Evolutionary conservation across 2,329 filamentous ascomycete species (phyloP).

Genomic region (Dothideomycetes sp.): DNA sequence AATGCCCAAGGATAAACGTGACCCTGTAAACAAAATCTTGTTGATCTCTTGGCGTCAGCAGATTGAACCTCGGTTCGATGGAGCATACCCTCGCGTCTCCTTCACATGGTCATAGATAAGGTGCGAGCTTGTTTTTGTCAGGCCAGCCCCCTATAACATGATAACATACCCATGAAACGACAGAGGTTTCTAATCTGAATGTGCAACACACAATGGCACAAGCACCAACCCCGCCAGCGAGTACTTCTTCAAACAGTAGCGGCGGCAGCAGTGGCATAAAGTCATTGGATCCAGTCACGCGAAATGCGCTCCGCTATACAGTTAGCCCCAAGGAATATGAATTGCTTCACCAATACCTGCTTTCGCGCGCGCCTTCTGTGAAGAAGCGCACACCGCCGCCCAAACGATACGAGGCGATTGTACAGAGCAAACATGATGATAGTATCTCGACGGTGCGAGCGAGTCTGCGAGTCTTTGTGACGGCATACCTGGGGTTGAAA

Average conservation of each 20-base stretch:
- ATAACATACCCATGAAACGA: background rate
- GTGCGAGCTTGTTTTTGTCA: constrained; percentile 2
- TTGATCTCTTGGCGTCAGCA: too few relatives aligned
- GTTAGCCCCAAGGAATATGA: constrained; percentile 78
- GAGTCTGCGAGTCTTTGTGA: constrained; percentile 36
- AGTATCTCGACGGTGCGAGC: constrained; percentile 34
- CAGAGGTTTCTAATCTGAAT: background rate
- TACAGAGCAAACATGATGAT: constrained; percentile 33
- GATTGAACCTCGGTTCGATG: too few relatives aligned
- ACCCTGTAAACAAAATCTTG: too few relatives aligned
- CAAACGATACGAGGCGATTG: constrained; percentile 42
- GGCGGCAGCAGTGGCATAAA: constrained; percentile 10
- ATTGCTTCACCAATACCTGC: constrained; percentile 70
- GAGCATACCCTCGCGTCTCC: too few relatives aligned
- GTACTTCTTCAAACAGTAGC: constrained; percentile 3
- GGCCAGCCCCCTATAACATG: background rate
- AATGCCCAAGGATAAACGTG: too few relatives aligned
- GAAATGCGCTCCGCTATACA: constrained; percentile 79
- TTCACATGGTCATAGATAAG: background rate
- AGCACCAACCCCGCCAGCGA: constrained; percentile 6
- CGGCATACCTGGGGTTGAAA: constrained; percentile 36
- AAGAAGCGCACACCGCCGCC: constrained; percentile 45
- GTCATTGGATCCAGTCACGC: constrained; percentile 59
- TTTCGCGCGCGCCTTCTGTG: constrained; percentile 59
- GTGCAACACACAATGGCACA: constrained; percentile 1